phyloP scores from a whole-genome alignment of 257 asterid genomes.

The Solanum clarkiae region DNA sequence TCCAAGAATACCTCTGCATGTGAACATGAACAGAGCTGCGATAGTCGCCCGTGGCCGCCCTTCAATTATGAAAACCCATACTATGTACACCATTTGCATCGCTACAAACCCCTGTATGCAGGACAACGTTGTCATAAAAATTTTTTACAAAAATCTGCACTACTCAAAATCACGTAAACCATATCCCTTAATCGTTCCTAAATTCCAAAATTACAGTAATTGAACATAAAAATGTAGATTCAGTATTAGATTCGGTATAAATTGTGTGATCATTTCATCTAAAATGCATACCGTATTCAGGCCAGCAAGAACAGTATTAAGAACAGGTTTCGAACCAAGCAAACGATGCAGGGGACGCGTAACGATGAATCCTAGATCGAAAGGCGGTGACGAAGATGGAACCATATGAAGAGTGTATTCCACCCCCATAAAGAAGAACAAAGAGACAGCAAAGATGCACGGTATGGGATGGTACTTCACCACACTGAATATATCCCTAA shows the following conservation, averaged over 20 bases:
- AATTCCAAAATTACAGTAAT: too few relatives aligned
- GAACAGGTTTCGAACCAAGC: slow-evolving; percentile 43
- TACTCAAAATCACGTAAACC: too few relatives aligned
- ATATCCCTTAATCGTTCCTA: too few relatives aligned
- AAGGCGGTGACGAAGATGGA: slow-evolving; percentile 43
- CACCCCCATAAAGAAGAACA: slow-evolving; percentile 51
- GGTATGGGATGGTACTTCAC: slow-evolving; percentile 48
- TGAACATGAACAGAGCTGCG: slow-evolving; percentile 85
- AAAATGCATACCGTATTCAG: slow-evolving; percentile 46
- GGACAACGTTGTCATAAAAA: too few relatives aligned
- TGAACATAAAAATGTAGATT: background rate
- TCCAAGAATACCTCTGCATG: slow-evolving; percentile 88
- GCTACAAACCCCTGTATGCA: slow-evolving; percentile 52
- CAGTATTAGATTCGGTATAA: background rate
- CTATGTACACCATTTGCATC: slow-evolving; percentile 69
- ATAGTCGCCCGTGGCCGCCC: slow-evolving; percentile 80
- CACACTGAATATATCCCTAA: slow-evolving; percentile 19
- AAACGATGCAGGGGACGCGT: slow-evolving; percentile 38
- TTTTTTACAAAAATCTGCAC: too few relatives aligned
- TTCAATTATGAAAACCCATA: slow-evolving; percentile 77
- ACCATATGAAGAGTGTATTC: slow-evolving; percentile 61
- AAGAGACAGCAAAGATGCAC: slow-evolving; percentile 31
- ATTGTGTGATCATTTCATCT: background rate
- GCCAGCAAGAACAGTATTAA: slow-evolving; percentile 52
- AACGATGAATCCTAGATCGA: slow-evolving; percentile 58